Conservation (phyloP, 257 asterid species). For the Primulina eburnea region DNA sequence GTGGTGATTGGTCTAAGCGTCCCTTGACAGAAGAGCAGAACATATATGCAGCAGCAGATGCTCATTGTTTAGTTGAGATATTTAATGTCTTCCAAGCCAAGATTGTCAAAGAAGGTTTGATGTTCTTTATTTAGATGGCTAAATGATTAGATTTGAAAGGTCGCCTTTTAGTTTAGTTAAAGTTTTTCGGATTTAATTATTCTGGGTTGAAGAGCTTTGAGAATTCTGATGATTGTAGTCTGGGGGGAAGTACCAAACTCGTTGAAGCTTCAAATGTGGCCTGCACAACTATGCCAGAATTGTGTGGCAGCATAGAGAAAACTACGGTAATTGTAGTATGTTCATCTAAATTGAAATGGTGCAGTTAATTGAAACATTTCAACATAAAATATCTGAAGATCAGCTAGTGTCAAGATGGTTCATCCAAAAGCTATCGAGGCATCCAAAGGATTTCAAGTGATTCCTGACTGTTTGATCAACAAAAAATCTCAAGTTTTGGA, state of each 20-base stretch:
- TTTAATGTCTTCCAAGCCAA: constrained; percentile 59
- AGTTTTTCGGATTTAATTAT: constrained; percentile 2
- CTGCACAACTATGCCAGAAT: constrained; percentile 38
- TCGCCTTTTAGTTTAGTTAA: no score
- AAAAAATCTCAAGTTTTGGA: constrained; percentile 84
- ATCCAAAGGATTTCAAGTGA: constrained; percentile 90
- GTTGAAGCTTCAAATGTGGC: constrained; percentile 61
- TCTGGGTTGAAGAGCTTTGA: constrained; percentile 62
- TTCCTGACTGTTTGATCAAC: constrained; percentile 84
- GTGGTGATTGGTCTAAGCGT: constrained; percentile 96
- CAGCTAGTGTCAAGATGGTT: constrained; percentile 86
- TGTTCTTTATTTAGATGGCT: background rate
- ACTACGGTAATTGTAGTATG: background rate
- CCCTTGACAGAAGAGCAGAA: constrained; percentile 87
- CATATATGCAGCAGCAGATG: constrained; percentile 86
- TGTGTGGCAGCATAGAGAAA: constrained; percentile 29
- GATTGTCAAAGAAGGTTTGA: constrained; percentile 64
- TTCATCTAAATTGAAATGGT: no score
- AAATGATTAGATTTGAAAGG: background rate
- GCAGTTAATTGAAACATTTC: constrained; percentile 16
- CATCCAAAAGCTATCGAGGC: constrained; percentile 93
- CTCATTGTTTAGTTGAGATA: constrained; percentile 71
- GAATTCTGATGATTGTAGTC: constrained; percentile 38
- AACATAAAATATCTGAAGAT: constrained; percentile 66
- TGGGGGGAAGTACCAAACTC: constrained; percentile 41